Base-by-base conservation (phyloP, 2,329 filamentous ascomycete species). In the Nannizziopsis arthrosporioides region DNA sequence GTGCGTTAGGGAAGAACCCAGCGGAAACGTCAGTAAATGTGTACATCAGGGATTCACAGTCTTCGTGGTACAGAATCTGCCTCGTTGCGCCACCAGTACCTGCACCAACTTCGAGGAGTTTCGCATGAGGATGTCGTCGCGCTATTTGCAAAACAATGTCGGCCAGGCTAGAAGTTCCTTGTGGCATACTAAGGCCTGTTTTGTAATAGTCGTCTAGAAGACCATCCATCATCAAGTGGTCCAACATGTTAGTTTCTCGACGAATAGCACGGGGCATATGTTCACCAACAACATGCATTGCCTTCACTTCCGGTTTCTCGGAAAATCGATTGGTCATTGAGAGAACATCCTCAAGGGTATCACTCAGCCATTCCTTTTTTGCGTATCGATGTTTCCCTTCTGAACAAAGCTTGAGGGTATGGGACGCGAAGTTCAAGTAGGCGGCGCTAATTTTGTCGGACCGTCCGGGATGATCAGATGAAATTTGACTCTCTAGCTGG, bases 21-120 rank as follows among this genome's bases (percentile, higher is more conserved):
- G 48, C 15, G 1, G 53, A 56, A 17, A 57, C 53, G 39, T 57
- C 56, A 22, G 56, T 57, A 34, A 51, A 57, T 9, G 51, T 52
- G 44, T 56, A 57, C 2, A 38, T 42, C 9, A 42, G 30, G 14
- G 42, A 48, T 15, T n/a, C n/a, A 7, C 22, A 38, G 5, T 12
- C 27, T 32, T 42, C 32, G 7, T 10, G 12, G 5, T 48, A 31
- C 6, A 51, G 35, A 12, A 38, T 32, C 9, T 31, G 9, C 12
- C 31, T 14, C 1, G 48, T 51, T 8, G 44, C 38, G 12, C 17
- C 19, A n/a, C 48, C 48, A 6, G 48, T 51, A 1, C 48, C 48
- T 6, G 48, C 48, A 36, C 48, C 48, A 14, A 51, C 35, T 34
- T 51, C 48, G 15, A 51, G 44, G 18, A 51, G 47, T 31, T 47